These are phyloP conservation scores for Erysiphe neolycopersici DNA, from an alignment of 2,329 filamentous ascomycete genomes.

Conservation along the genomic window DNA sequence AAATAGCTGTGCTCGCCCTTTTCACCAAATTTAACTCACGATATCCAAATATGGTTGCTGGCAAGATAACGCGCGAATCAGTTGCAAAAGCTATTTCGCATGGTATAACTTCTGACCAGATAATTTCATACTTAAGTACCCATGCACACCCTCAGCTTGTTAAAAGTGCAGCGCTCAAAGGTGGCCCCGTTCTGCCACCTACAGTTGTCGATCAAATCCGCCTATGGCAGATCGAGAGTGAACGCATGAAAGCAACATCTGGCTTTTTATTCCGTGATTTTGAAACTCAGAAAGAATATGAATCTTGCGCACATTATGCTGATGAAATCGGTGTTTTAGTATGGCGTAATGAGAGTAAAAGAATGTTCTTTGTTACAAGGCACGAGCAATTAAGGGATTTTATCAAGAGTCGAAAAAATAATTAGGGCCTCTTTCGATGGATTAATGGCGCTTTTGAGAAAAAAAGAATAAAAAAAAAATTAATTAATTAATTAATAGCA, in stretches of 20 bases:
- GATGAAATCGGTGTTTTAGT: conserved; percentile 73
- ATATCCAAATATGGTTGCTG: conserved; percentile 82
- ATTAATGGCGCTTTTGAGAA: too few relatives aligned
- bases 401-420: conserved; percentile 34
- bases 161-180: conserved; percentile 18
- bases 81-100: conserved; percentile 65
- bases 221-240: conserved; percentile 91
- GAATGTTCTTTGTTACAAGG: conserved; percentile 77
- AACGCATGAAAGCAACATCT: conserved; percentile 61
- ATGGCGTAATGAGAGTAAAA: conserved; percentile 57
- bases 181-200: conserved; percentile 53
- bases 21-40: conserved; percentile 74
- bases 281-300: conserved; percentile 40
- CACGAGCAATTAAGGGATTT: conserved; percentile 72
- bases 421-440: background rate
- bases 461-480: too few relatives aligned
- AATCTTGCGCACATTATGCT: conserved; percentile 48
- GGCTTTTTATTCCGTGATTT: conserved; percentile 88
- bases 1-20: conserved; percentile 78
- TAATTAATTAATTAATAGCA: background rate
- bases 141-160: conserved; percentile 90
- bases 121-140: conserved; percentile 72
- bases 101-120: conserved; percentile 86
- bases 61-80: conserved; percentile 68
- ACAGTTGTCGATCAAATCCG: conserved; percentile 95